phyloP scores from a whole-genome alignment of 805 yeast genomes.

The Metschnikowia cubensis region DNA sequence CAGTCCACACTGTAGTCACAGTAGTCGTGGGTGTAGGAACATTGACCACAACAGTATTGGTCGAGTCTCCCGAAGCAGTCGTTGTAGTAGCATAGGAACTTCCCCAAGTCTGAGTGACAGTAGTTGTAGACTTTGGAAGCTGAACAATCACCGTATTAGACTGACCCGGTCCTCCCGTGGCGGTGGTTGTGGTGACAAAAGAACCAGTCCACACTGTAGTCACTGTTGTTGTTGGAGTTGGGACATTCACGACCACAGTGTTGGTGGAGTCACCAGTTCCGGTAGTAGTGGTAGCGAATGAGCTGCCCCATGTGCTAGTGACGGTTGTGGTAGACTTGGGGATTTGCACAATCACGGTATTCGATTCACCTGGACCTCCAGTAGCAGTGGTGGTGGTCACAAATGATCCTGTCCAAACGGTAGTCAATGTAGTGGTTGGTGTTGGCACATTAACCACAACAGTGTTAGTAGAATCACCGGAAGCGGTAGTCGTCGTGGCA shows the following conservation, averaged over 20 bases:
- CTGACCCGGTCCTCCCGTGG: slow-evolving; percentile 4
- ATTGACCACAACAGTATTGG: slow-evolving; percentile 19
- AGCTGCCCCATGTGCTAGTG: slow-evolving; percentile 11
- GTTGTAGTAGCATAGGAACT: slow-evolving; percentile 2
- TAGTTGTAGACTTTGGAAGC: slow-evolving; percentile 5
- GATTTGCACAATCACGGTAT: no score
- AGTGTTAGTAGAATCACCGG: slow-evolving; percentile 18
- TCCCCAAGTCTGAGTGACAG: slow-evolving; percentile 7
- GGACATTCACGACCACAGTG: slow-evolving; percentile 17
- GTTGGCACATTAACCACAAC: slow-evolving; percentile 15
- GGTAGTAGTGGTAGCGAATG: slow-evolving; percentile 13
- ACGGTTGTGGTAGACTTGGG: slow-evolving; percentile 6
- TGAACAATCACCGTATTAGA: slow-evolving; percentile 7
- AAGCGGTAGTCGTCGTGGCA: slow-evolving; percentile 4
- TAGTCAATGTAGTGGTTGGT: slow-evolving; percentile 14
- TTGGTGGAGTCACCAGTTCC: slow-evolving; percentile 16
- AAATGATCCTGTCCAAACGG: no score
- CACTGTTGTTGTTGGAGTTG: slow-evolving; percentile 7
- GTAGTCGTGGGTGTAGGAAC: slow-evolving; percentile 8
- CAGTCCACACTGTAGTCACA: no score
- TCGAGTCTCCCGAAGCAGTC: slow-evolving; percentile 16
- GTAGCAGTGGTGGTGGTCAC: no score
- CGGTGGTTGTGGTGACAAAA: background rate
- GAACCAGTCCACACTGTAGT: slow-evolving; percentile 10
- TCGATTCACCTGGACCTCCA: no score